These are phyloP conservation scores for Xylaria sp. DNA, from an alignment of 2,329 filamentous ascomycete species.

Conservation along the genomic window DNA sequence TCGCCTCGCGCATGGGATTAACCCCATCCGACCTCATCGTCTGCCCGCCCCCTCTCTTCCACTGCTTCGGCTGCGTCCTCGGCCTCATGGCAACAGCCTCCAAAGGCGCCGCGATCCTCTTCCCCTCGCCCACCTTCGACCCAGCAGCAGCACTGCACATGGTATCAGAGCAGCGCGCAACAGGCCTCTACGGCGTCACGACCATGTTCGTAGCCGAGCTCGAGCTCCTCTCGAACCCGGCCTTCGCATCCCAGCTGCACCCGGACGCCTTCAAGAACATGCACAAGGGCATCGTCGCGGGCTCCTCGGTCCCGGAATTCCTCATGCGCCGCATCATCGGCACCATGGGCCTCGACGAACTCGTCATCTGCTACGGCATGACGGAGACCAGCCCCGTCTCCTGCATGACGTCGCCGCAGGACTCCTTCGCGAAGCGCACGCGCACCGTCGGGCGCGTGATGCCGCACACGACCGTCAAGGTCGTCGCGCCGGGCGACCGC, in stretches of 20 bases:
- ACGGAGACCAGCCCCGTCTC: conserved; percentile 78
- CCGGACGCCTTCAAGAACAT: conserved; percentile 41
- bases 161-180: conserved; percentile 49
- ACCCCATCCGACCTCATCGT: conserved; percentile 69
- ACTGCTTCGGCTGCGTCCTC: conserved; percentile 85
- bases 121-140: conserved; percentile 83
- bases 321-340: conserved; percentile 73
- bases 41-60: conserved; percentile 80
- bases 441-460: conserved; percentile 73
- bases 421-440: conserved; percentile 68
- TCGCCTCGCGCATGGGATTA: conserved; percentile 80
- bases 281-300: conserved; percentile 86
- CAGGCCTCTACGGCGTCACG: conserved; percentile 76
- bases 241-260: conserved; percentile 20
- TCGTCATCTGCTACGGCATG: conserved; percentile 96
- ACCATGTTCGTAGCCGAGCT: conserved; percentile 93
- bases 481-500: conserved; percentile 65
- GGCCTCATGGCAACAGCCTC: conserved; percentile 97
- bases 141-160: conserved; percentile 62
- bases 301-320: conserved; percentile 74
- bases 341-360: conserved; percentile 67
- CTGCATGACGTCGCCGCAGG: conserved; percentile 75
- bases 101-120: conserved; percentile 70
- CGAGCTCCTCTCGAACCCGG: conserved; percentile 60
- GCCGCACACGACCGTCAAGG: conserved; percentile 71